Percentiles rank a stretch among this genome's conserved stretches.
Evolutionary conservation across 441 rosid species (phyloP).

Genomic region (Erysimum cheiri): DNA sequence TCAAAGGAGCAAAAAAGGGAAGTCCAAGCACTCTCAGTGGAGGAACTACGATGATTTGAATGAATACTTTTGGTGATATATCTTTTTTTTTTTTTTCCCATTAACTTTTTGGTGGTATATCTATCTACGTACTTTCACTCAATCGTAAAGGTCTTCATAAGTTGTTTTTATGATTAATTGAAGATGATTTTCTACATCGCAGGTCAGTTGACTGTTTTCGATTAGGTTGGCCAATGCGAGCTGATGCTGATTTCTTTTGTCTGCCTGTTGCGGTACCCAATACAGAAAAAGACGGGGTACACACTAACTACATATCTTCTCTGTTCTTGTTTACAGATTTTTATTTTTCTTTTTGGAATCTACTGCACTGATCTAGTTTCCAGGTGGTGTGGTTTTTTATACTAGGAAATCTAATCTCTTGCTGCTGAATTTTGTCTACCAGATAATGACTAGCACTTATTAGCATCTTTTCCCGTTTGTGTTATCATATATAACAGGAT

Average conservation of each 20-base stretch:
- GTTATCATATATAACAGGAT: slow-evolving; percentile 56
- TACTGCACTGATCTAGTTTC: slow-evolving; percentile 23
- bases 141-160: background rate
- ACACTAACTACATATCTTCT: slow-evolving; percentile 27
- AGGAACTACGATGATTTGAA: slow-evolving; percentile 98
- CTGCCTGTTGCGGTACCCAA: slow-evolving; percentile 42
- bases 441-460: slow-evolving; percentile 18
- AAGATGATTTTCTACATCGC: slow-evolving; percentile 35
- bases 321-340: slow-evolving; percentile 2
- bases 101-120: slow-evolving; percentile 66
- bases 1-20: slow-evolving; percentile 76
- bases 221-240: slow-evolving; percentile 99
- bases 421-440: slow-evolving; percentile 3
- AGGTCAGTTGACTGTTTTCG: slow-evolving; percentile 99
- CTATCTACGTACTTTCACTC: slow-evolving; percentile 6
- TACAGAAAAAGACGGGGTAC: slow-evolving; percentile 70
- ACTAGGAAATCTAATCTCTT: slow-evolving; percentile 12
- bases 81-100: background rate
- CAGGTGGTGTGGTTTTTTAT: background rate
- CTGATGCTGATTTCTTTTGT: slow-evolving; percentile 91
- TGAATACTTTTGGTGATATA: slow-evolving; percentile 88
- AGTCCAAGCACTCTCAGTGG: slow-evolving; percentile 99
- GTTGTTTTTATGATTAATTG: slow-evolving; percentile 15
- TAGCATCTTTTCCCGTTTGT: background rate
- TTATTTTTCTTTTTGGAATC: background rate